Base-by-base conservation (phyloP, 768 basidiomycete genomes). In the Sutorius australiensis region DNA sequence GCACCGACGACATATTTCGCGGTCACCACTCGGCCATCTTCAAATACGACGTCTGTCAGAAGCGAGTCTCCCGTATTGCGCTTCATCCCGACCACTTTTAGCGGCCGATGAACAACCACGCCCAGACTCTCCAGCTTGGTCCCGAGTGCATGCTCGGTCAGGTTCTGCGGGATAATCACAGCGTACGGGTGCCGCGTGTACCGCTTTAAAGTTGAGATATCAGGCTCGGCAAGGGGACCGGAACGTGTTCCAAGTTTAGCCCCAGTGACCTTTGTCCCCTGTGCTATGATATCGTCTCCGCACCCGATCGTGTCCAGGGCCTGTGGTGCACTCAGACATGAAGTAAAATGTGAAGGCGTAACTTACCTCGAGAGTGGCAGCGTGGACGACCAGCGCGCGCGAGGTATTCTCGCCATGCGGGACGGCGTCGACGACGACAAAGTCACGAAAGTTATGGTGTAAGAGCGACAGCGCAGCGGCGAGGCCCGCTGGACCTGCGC, bases 331-430 rank as follows among this genome's bases (percentile, higher is more conserved):
- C 71, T 79, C 13, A 41, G 67, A 60, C 24, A 75, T 67, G 9
- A 51, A 33, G 12, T 24, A 4, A 2, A 21, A 6, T 17, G 51
- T 1, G 14, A 39, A n/a, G 5, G 43, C 10, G 39, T 27, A 50
- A 38, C 64, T 41, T 55, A 77, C 80, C 67, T 81, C 81, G 14
- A 82, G 64, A 10, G 81, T 81, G 31, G 77, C 74, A 32, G 81
- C 76, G 55, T 82, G 80, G 14, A 81, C 55, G 4, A 72, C 68
- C 5, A 76, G 53, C 0, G 81, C 78, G 17, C 80, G 74, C 10
- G 80, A 78, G 8, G 64, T 61, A 44, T 70, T 68, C 46, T 67
- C 57, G 27, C 71, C 72, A n/a, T 68, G 49, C 0, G 47, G 27
- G 5, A 62, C 21, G 27, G 68, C 70, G 47, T 82, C 80, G 3